phyloP scores from a whole-genome alignment of 805 yeast genomes.

The Kuraishia ogatae region DNA sequence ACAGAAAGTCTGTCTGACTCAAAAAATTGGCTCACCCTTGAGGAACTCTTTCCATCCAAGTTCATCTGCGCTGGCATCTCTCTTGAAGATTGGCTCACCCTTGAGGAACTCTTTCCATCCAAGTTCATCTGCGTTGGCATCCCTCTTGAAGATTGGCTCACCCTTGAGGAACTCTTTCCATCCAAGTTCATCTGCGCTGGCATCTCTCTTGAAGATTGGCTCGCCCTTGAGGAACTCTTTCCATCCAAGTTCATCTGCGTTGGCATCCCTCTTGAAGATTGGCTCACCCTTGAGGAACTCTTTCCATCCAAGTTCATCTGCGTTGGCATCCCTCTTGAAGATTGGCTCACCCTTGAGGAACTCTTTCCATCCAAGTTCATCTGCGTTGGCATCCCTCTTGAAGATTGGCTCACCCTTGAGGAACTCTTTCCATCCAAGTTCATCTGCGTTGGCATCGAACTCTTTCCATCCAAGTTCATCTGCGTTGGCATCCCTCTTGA shows the following conservation, averaged over 20 bases:
- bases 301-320: conserved; percentile 5
- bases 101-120: neutral
- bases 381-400: conserved; percentile 11
- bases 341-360: no score
- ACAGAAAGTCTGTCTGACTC: neutral
- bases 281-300: conserved; percentile 4
- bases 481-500: conserved; percentile 14
- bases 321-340: no score
- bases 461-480: conserved; percentile 10
- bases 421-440: conserved; percentile 5
- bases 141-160: conserved; percentile 11
- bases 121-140: conserved; percentile 8
- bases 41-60: conserved; percentile 1
- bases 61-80: conserved; percentile 7
- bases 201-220: conserved; percentile 12
- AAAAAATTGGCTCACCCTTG: conserved; percentile 2
- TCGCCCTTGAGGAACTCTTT: conserved; percentile 1
- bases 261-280: conserved; percentile 13
- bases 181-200: conserved; percentile 4
- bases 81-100: conserved; percentile 3
- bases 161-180: neutral
- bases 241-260: conserved; percentile 4
- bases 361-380: conserved; percentile 9
- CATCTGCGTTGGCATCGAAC: conserved; percentile 3
- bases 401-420: conserved; percentile 5